phyloP scores from a whole-genome alignment of 768 basidiomycete species.

The Termitomyces sp. region DNA sequence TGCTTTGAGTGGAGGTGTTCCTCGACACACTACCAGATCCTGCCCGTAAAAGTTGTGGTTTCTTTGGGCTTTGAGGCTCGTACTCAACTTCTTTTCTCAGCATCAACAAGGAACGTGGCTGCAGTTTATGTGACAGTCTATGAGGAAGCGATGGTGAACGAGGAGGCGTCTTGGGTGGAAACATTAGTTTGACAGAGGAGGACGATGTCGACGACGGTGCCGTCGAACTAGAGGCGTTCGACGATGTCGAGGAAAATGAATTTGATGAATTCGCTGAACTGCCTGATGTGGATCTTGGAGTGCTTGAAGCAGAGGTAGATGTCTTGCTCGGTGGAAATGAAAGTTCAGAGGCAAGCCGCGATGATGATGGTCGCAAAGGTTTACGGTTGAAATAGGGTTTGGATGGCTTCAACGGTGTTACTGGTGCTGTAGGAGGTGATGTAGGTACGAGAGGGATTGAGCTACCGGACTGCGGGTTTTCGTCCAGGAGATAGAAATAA shows the following conservation, averaged over 20 bases:
- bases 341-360: constrained; percentile 34
- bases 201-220: constrained; percentile 32
- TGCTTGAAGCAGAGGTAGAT: constrained; percentile 20
- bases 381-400: constrained; percentile 33
- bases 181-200: constrained; percentile 38
- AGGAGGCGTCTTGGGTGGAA: constrained; percentile 21
- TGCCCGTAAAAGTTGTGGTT: constrained; percentile 19
- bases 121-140: constrained; percentile 22
- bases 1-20: constrained; percentile 10
- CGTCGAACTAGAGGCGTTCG: constrained; percentile 35
- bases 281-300: constrained; percentile 37
- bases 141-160: constrained; percentile 21
- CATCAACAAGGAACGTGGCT: constrained; percentile 56
- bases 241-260: constrained; percentile 40
- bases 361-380: constrained; percentile 33
- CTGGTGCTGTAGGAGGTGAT: constrained; percentile 30
- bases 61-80: constrained; percentile 68
- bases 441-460: constrained; percentile 14
- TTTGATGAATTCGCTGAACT: constrained; percentile 34
- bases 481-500: constrained; percentile 92
- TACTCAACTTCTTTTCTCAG: constrained; percentile 70
- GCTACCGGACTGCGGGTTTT: constrained; percentile 36
- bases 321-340: constrained; percentile 14
- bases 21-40: constrained; percentile 14
- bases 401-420: constrained; percentile 35